A percentile compares a stretch with the other conserved stretches of the same genome.
Evolutionary conservation across 1,139 yeast genomes (phyloP).

Genomic region (Hyphopichia buzzinii): DNA sequence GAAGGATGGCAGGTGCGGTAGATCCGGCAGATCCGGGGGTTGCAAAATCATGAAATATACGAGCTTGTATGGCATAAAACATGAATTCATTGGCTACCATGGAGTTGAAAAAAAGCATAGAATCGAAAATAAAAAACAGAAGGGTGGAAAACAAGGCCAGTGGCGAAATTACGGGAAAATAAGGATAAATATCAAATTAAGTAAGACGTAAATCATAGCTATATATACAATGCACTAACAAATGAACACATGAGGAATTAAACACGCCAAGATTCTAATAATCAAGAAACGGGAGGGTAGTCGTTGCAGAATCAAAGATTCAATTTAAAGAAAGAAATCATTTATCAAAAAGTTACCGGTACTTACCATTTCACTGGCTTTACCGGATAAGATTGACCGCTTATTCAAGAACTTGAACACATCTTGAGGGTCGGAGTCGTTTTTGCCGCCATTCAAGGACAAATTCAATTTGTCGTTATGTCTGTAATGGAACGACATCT

Average conservation of each 20-base stretch:
- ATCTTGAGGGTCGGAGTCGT: constrained; percentile 17
- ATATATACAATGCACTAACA: constrained; percentile 1
- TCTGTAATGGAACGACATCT: constrained; percentile 46
- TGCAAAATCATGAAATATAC: too few relatives aligned
- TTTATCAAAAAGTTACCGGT: constrained; percentile 47
- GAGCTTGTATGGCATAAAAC: too few relatives aligned
- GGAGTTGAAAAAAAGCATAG: background rate
- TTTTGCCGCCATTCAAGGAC: constrained; percentile 20
- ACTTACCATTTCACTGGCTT: constrained; percentile 56
- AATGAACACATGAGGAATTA: background rate
- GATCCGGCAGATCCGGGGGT: too few relatives aligned
- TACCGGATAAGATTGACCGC: constrained; percentile 47
- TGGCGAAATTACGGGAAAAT: too few relatives aligned
- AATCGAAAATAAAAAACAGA: constrained; percentile 1
- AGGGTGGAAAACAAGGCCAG: too few relatives aligned
- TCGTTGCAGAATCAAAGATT: background rate
- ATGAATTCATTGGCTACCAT: too few relatives aligned
- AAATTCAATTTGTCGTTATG: constrained; percentile 45
- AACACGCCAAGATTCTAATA: background rate
- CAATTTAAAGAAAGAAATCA: constrained; percentile 41
- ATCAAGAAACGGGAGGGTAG: background rate
- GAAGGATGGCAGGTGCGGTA: too few relatives aligned
- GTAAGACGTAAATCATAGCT: background rate
- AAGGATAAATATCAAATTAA: background rate
- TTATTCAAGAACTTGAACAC: constrained; percentile 39